Evolutionary conservation across 2,329 filamentous ascomycete species (phyloP), one percentile per base, ranked within the genome.

Genomic region (Hyphodiscus sp.): DNA sequence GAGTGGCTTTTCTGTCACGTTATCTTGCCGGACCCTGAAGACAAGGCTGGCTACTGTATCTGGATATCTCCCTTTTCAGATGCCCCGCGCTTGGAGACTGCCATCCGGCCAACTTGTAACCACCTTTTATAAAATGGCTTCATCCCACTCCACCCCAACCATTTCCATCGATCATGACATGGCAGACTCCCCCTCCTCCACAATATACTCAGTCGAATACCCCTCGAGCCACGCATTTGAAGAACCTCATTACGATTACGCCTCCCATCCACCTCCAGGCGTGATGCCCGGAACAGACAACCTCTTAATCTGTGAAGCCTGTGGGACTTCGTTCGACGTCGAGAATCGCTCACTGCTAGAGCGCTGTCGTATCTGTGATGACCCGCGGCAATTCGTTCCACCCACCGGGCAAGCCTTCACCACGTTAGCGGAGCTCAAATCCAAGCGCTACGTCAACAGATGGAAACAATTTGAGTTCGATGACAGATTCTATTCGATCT

Each of bases 281-380:
- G 61, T 61, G 51, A 50, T 41, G 18, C 51, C 58, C n/a, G 41
- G 50, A 15, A 61, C 61, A 16, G 58, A 60, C 16, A 53, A 66
- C 42, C 71, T 74, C 33, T 76, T 86, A 38, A 74, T 89, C 59
- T 90, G 86, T 72, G 75, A 73, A 9, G 78, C 85, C 5, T 90
- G 86, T 67, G 86, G 85, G 20, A 88, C 85, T 0, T 86, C 90
- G 64, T 89, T 77, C 68, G 80, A 82, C 45, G 72, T 74, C 1
- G 65, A 76, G 0, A 74, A 82, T 56, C 70, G 71, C 42, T 57
- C 69, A 13, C 63, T 74, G 26, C 70, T 82, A 44, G 75, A 71
- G 51, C 77, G 73, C 4, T 90, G 86, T 70, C 77, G 79, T 54
- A 87, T 90, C 58, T 91, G 87, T 70, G 85, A 89, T 67, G 86